Evolutionary conservation across 176 grass and related monocot species (phyloP).

Genomic region (Typha latifolia): DNA sequence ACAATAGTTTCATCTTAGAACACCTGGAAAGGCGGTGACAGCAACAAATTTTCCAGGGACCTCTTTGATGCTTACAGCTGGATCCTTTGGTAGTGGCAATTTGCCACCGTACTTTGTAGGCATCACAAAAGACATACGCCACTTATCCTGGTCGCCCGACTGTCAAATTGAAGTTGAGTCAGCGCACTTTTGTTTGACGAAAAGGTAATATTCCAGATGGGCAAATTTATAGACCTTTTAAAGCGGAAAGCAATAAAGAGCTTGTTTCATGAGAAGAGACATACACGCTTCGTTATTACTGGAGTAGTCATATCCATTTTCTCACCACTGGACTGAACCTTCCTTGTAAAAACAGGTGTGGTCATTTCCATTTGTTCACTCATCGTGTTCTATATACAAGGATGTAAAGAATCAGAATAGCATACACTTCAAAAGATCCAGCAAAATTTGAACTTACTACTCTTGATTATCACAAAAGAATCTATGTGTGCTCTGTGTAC

Average conservation of each 20-base stretch:
- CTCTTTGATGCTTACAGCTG: conserved; percentile 70
- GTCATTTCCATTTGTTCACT: conserved; percentile 91
- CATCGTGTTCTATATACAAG: conserved; percentile 47
- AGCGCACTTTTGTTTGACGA: background rate
- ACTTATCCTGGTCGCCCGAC: conserved; percentile 38
- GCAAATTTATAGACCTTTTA: background rate
- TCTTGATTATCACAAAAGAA: conserved; percentile 1
- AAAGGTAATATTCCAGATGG: conserved; percentile 3
- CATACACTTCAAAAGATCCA: background rate
- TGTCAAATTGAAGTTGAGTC: conserved; percentile 2
- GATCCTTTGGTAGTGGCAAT: conserved; percentile 67
- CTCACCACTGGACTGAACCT: conserved; percentile 34
- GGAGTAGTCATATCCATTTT: conserved; percentile 95
- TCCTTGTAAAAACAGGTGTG: conserved; percentile 67
- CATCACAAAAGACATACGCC: conserved; percentile 97
- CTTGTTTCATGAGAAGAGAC: background rate
- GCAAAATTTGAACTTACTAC: background rate
- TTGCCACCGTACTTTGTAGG: conserved; percentile 75
- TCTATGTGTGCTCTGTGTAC: conserved; percentile 27
- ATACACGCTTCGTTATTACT: conserved; percentile 71
- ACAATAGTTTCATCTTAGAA: background rate
- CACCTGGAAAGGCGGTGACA: conserved; percentile 64
- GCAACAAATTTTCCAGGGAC: conserved; percentile 63
- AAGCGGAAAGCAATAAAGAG: background rate
- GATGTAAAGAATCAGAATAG: conserved; percentile 3